Evolutionary conservation across 164 flowering plant species (phyloP), one percentile per base, ranked within the genome.

Genomic region (Echeveria elegans): DNA sequence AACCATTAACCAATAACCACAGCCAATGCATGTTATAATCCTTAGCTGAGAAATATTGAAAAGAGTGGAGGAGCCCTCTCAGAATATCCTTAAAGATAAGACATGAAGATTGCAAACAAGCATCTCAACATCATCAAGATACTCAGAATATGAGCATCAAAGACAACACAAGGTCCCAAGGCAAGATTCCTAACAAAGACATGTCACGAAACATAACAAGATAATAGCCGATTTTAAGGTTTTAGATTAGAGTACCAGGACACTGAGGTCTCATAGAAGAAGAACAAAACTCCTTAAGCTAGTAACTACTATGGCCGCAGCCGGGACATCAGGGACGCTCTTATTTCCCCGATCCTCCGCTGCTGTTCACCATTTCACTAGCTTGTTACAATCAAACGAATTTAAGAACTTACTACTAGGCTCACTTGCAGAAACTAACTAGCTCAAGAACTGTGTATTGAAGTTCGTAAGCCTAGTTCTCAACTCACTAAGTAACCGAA

Each of bases 361-460:
- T 15, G 47, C 47, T 43, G 47, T 3, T 23, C n/a, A n/a, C 59
- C 59, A 53, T 53, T 24, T 53, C 59, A 24, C 0, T 7, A 56
- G 32, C 61, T 56, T 56, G 14, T 56, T 28, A 53, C 59, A 53
- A 24, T 23, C 59, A 24, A 53, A 53, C 59, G 32, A 56, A 56
- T 14, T 2, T 56, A 28, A 26, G 26, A 56, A 19, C 23, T 56
- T 28, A 28, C 16, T 9, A 52, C n/a, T n/a, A 52, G 26, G 10
- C 58, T 52, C 58, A 52, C 58, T 52, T 28, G 16, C 61, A 56
- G 14, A 56, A 56, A 28, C 19, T 14, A 29, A 56, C 61, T 56
- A 12, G 32, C 61, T 56, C 61, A 56, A 28, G 32, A 56, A 56
- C 61, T 56, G 19, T 56, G 61, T 53, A 26, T 56, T 56, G 61